phyloP scores from a whole-genome alignment of 352 stramenopile genomes.

The Phytophthora colocasiae region DNA sequence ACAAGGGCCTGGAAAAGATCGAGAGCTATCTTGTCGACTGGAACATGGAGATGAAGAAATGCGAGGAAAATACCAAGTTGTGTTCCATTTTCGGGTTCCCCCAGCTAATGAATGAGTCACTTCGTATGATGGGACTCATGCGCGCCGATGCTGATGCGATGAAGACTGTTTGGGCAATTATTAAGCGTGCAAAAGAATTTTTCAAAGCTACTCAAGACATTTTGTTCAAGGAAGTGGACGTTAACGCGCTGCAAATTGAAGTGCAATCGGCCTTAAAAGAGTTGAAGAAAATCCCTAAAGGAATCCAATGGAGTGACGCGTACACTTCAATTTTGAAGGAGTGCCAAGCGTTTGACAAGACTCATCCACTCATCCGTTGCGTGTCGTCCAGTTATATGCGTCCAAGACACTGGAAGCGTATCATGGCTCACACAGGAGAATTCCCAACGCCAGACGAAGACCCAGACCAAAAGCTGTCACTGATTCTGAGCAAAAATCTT shows the following conservation, averaged over 20 bases:
- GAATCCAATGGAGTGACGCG: constrained; percentile 92
- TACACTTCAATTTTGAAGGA: constrained; percentile 90
- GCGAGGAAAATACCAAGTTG: constrained; percentile 92
- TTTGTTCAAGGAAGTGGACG: constrained; percentile 92
- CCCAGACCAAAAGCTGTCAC: constrained; percentile 88
- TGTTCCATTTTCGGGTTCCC: constrained; percentile 96
- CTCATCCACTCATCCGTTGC: constrained; percentile 79
- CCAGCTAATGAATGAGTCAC: constrained; percentile 92
- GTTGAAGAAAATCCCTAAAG: constrained; percentile 93
- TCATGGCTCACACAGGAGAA: constrained; percentile 90
- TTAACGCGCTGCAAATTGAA: constrained; percentile 95
- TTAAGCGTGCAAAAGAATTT: constrained; percentile 80
- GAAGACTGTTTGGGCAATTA: constrained; percentile 83
- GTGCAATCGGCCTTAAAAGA: constrained; percentile 95
- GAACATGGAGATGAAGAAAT: constrained; percentile 91
- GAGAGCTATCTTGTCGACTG: constrained; percentile 83
- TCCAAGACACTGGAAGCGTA: constrained; percentile 93
- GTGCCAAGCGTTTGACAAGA: constrained; percentile 88
- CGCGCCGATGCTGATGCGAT: constrained; percentile 74
- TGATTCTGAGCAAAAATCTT: constrained; percentile 94
- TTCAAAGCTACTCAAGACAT: constrained; percentile 76
- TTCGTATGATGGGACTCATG: constrained; percentile 91
- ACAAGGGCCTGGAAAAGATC: constrained; percentile 87
- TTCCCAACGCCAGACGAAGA: constrained; percentile 95
- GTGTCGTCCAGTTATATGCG: constrained; percentile 91